phyloP scores from a whole-genome alignment of 805 yeast species.

The Teunomyces cretensis region DNA sequence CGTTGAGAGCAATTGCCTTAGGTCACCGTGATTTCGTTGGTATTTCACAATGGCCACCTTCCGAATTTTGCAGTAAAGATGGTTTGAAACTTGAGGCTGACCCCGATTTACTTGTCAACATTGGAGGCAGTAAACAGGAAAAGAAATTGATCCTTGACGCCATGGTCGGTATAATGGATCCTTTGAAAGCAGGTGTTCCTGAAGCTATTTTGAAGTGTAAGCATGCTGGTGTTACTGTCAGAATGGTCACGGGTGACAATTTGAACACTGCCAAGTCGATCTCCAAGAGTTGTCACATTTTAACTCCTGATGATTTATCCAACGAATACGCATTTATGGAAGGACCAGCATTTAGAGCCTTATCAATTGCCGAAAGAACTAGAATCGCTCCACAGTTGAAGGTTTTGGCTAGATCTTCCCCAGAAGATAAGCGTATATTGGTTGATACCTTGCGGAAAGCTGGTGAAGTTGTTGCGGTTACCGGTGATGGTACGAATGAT shows the following conservation, averaged over 20 bases:
- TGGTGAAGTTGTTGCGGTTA: conserved; percentile 96
- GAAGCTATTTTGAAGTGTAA: conserved; percentile 85
- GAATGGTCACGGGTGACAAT: conserved; percentile 99
- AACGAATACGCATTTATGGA: conserved; percentile 75
- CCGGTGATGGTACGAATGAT: conserved; percentile 99
- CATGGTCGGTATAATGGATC: conserved; percentile 93
- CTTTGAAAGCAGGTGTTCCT: conserved; percentile 86
- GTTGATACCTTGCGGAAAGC: conserved; percentile 75
- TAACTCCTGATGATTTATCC: conserved; percentile 49
- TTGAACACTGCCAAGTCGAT: conserved; percentile 89
- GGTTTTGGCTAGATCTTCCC: conserved; percentile 92
- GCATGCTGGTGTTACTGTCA: conserved; percentile 87
- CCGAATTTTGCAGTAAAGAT: conserved; percentile 32
- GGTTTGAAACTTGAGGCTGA: conserved; percentile 39
- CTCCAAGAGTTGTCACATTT: conserved; percentile 81
- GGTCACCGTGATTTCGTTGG: conserved; percentile 71
- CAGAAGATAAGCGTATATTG: conserved; percentile 87
- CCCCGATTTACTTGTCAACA: conserved; percentile 29
- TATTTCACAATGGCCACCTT: conserved; percentile 65
- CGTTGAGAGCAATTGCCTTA: conserved; percentile 85
- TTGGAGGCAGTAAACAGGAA: conserved; percentile 24
- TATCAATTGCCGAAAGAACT: conserved; percentile 55
- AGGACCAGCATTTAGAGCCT: conserved; percentile 83
- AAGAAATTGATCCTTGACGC: conserved; percentile 56
- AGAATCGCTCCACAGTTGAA: conserved; percentile 68